phyloP scores from a whole-genome alignment of 2,329 filamentous ascomycete species.

The Orbilia blumenaviensis region DNA sequence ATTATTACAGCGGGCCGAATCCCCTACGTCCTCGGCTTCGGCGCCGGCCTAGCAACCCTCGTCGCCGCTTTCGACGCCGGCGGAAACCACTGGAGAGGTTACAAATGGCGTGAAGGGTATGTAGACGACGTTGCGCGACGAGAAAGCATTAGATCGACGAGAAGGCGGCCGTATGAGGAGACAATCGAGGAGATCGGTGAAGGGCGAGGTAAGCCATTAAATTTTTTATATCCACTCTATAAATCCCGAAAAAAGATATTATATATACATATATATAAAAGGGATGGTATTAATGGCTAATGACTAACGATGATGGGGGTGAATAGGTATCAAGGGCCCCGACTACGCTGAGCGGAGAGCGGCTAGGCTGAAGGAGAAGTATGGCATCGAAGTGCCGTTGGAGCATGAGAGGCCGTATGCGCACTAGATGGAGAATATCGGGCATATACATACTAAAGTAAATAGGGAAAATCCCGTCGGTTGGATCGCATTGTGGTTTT shows the following conservation, averaged over 20 bases:
- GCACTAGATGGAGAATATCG: slow-evolving; percentile 59
- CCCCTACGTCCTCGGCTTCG: slow-evolving; percentile 75
- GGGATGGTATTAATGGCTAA: not conserved
- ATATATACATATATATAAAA: slow-evolving; percentile 18
- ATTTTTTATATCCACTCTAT: slow-evolving; percentile 44
- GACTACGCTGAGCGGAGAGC: slow-evolving; percentile 86
- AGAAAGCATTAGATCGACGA: slow-evolving; percentile 76
- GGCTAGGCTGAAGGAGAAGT: slow-evolving; percentile 83
- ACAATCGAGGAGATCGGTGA: slow-evolving; percentile 84
- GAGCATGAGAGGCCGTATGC: slow-evolving; percentile 60
- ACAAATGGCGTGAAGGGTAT: slow-evolving; percentile 63
- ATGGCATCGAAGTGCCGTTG: slow-evolving; percentile 81
- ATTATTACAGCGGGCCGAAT: slow-evolving; percentile 69
- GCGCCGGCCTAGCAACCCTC: slow-evolving; percentile 68
- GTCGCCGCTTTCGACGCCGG: slow-evolving; percentile 75
- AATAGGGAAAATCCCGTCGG: too few relatives aligned
- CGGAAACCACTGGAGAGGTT: slow-evolving; percentile 70
- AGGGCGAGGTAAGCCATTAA: slow-evolving; percentile 84
- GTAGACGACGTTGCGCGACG: slow-evolving; percentile 78
- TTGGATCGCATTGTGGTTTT: too few relatives aligned
- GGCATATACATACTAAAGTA: too few relatives aligned
- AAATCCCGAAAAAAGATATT: too few relatives aligned
- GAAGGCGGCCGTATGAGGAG: slow-evolving; percentile 78
- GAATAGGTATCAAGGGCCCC: slow-evolving; percentile 79
- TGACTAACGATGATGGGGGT: not conserved